Conservation (phyloP, 2,329 filamentous ascomycete genomes). For the Diplodia corticola region DNA sequence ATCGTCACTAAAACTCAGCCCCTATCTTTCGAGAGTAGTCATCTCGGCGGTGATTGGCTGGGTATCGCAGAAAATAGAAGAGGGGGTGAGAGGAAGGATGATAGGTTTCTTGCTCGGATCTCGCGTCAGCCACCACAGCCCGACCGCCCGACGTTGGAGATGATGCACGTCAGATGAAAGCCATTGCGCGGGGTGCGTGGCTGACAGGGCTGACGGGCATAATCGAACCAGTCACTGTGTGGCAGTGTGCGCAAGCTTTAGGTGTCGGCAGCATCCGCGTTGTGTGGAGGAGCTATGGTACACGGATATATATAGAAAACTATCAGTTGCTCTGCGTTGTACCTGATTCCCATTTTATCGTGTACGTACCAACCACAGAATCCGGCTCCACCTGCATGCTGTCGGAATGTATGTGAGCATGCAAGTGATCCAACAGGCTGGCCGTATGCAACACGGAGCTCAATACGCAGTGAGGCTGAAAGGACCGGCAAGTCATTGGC, state of each 20-base stretch:
- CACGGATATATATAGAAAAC: not conserved
- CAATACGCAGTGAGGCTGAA: not conserved
- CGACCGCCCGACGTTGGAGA: not conserved
- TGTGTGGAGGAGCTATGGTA: not conserved
- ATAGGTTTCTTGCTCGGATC: not conserved
- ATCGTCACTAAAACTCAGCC: not conserved
- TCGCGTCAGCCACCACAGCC: not conserved
- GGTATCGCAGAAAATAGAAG: not conserved
- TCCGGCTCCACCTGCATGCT: not conserved
- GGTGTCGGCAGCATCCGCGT: not conserved
- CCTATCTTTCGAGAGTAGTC: not conserved
- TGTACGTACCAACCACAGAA: not conserved
- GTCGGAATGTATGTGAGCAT: not conserved
- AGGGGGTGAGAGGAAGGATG: not conserved
- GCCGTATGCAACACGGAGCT: not conserved
- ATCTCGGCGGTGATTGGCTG: not conserved
- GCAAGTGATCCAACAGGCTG: not conserved
- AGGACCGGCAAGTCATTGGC: not conserved
- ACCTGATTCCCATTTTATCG: not conserved
- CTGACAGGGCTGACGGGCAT: not conserved
- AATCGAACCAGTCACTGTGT: not conserved
- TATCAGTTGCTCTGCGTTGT: no score
- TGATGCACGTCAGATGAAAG: not conserved
- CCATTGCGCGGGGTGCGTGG: not conserved
- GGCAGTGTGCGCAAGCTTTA: not conserved